These are phyloP conservation scores for Talaromyces marneffei DNA, from an alignment of 2,329 filamentous ascomycete species.

Conservation along the genomic window DNA sequence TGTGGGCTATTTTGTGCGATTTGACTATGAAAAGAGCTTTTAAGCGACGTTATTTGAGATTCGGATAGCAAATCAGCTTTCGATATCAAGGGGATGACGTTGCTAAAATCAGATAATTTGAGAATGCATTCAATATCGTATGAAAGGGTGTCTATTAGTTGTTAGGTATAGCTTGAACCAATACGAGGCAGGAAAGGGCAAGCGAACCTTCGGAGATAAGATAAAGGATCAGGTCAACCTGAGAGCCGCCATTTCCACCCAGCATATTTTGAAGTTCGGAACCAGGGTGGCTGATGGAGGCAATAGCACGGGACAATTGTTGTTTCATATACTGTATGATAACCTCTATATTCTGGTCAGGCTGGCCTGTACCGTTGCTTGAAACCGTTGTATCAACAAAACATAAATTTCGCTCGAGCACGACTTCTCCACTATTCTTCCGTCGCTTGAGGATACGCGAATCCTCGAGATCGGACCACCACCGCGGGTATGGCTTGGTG, in stretches of 20 bases:
- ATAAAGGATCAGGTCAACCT: slow-evolving; percentile 82
- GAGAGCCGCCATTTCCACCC: slow-evolving; percentile 72
- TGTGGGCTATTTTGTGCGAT: slow-evolving; percentile 48
- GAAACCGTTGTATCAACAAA: slow-evolving; percentile 76
- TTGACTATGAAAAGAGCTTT: slow-evolving; percentile 44
- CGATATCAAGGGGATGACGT: slow-evolving; percentile 76
- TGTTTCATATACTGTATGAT: slow-evolving; percentile 68
- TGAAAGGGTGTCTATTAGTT: slow-evolving; percentile 47
- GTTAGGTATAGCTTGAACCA: neutral
- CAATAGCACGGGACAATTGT: slow-evolving; percentile 58
- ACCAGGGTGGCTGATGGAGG: slow-evolving; percentile 59
- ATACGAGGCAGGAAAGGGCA: neutral
- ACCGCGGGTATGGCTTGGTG: slow-evolving; percentile 76
- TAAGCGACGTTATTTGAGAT: slow-evolving; percentile 54
- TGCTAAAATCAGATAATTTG: slow-evolving; percentile 66
- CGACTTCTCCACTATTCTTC: slow-evolving; percentile 66
- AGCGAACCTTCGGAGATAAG: slow-evolving; percentile 64
- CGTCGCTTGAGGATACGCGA: slow-evolving; percentile 55
- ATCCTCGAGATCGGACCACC: slow-evolving; percentile 78
- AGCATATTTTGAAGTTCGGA: slow-evolving; percentile 70
- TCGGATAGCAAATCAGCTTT: slow-evolving; percentile 64
- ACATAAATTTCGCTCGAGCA: slow-evolving; percentile 86
- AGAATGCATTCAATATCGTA: slow-evolving; percentile 67
- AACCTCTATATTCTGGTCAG: slow-evolving; percentile 48
- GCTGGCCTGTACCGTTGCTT: slow-evolving; percentile 50